phyloP scores from a whole-genome alignment of 2,329 filamentous ascomycete species.

The Pseudogymnoascus sp. region DNA sequence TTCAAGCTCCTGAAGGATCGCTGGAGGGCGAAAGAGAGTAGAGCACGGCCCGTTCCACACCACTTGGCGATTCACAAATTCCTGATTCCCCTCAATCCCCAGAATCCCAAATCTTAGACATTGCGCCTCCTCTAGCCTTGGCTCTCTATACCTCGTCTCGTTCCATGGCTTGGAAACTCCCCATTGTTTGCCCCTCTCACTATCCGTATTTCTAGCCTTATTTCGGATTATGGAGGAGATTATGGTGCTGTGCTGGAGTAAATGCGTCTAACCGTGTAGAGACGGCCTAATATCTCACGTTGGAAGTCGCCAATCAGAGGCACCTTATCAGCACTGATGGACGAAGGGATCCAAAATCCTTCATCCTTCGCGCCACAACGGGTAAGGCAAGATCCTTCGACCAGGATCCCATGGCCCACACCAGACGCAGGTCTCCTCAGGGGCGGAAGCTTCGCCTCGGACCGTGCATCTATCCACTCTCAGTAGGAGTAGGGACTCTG shows the following conservation, averaged over 20 bases:
- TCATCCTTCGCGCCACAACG: not conserved
- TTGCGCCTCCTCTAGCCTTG: not conserved
- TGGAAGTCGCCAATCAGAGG: not conserved
- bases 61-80: not conserved
- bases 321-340: not conserved
- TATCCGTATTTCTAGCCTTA: not conserved
- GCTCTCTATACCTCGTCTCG: not conserved
- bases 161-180: not conserved
- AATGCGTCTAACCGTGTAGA: not conserved
- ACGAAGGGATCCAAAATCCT: not conserved
- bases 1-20: not conserved
- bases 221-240: not conserved
- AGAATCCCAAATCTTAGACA: not conserved
- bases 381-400: not conserved
- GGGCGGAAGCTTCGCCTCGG: not conserved
- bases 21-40: not conserved
- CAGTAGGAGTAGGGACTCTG: not conserved
- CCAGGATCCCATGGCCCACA: not conserved
- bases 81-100: not conserved
- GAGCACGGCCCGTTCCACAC: slow-evolving; percentile 3
- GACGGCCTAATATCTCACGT: not conserved
- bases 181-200: not conserved
- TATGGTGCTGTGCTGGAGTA: not conserved
- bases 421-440: not conserved
- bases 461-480: not conserved